phyloP scores from a whole-genome alignment of 768 basidiomycete species.

The Infundibulicybe gibba region DNA sequence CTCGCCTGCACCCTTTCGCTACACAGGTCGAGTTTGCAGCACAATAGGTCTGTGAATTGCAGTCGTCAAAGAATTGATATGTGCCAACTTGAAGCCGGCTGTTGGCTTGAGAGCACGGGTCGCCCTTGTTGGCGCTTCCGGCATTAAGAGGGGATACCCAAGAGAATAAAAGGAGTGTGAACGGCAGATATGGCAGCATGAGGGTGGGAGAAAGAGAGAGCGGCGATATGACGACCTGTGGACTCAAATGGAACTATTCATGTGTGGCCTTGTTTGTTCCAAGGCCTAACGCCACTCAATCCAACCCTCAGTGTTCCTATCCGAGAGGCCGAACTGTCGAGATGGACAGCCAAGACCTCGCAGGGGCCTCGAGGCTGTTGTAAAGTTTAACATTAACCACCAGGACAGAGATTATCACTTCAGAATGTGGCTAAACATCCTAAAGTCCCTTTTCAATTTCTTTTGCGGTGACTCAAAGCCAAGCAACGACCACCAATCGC shows the following conservation, averaged over 20 bases:
- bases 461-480: conserved; percentile 19
- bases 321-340: too few relatives aligned
- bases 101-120: conserved; percentile 47
- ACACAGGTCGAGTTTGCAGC: conserved; percentile 50
- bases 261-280: background rate
- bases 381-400: background rate
- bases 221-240: background rate
- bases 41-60: conserved; percentile 70
- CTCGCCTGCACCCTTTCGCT: conserved; percentile 66
- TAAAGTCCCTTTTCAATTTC: conserved; percentile 25
- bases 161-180: conserved; percentile 51
- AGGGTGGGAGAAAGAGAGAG: conserved; percentile 5
- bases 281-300: background rate
- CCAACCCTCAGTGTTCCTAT: too few relatives aligned
- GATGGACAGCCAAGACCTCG: too few relatives aligned
- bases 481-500: conserved; percentile 11
- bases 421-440: conserved; percentile 19
- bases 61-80: conserved; percentile 79
- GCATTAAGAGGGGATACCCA: conserved; percentile 31
- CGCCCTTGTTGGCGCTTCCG: conserved; percentile 41
- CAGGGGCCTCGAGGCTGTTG: too few relatives aligned
- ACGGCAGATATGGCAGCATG: conserved; percentile 27
- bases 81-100: conserved; percentile 73
- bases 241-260: background rate
- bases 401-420: too few relatives aligned